These are phyloP conservation scores for Myxozyma sirexii DNA, from an alignment of 805 yeast genomes.

Conservation along the genomic window DNA sequence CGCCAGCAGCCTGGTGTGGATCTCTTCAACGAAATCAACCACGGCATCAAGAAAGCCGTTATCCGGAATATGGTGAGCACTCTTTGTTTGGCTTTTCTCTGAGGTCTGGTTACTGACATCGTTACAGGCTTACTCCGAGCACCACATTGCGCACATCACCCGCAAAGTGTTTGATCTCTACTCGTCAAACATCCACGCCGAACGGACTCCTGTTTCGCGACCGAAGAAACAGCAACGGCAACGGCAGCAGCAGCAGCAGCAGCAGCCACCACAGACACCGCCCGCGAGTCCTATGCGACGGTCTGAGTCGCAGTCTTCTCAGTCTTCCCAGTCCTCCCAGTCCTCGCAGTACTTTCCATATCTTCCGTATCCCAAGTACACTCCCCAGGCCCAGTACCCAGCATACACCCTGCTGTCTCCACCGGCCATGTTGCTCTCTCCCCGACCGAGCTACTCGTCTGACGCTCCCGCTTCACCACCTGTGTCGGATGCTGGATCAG, in stretches of 20 bases:
- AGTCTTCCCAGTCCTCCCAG: neutral
- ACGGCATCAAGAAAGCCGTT: conserved; percentile 4
- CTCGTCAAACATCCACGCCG: neutral
- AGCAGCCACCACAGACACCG: neutral
- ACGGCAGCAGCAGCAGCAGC: neutral
- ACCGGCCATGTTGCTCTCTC: conserved; percentile 1
- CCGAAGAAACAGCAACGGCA: neutral
- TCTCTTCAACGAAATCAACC: conserved; percentile 10
- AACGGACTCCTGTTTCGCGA: neutral
- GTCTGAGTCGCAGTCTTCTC: neutral
- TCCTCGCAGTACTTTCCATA: neutral
- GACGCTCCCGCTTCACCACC: neutral
- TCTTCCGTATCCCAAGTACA: neutral
- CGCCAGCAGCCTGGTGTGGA: conserved; percentile 12
- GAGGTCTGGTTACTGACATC: neutral
- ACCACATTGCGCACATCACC: conserved; percentile 11
- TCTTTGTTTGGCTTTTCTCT: neutral
- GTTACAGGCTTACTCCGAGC: conserved; percentile 8
- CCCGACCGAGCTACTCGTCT: neutral
- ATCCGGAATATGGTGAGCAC: conserved; percentile 6
- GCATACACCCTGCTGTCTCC: neutral
- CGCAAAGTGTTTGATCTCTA: conserved; percentile 7
- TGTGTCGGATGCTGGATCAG: neutral
- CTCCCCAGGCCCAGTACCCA: neutral
- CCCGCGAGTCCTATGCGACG: neutral